Evolutionary conservation across 257 asterid species (phyloP), one percentile per base, ranked within the genome.

Genomic region (Craterostigma plantagineum): DNA sequence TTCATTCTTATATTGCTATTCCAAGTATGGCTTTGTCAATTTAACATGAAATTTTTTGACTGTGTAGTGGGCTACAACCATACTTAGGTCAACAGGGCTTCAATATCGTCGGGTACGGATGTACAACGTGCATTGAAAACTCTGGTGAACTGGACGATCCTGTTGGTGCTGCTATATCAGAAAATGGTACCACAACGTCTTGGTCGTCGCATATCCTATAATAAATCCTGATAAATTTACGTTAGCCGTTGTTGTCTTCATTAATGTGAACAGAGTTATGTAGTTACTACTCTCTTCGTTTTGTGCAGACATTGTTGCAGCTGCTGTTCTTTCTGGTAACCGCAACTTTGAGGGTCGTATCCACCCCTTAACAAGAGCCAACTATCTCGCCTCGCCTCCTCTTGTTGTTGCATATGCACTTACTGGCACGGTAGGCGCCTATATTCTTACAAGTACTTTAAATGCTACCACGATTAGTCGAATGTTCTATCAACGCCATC

Each of bases 361-460:
- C 55, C 97, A 81, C 56, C 63, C 97, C 42, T 65, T 81, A 64
- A 86, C 97, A 38, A 79, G 97, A 55, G 92, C 94, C 33, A 86
- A 86, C 64, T 86, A 86, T 63, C 92, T 86, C 53, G 94, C 97
- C 55, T 86, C 97, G 50, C 97, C 97, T 56, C 97, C 97, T 48
- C 65, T 86, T 16, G 97, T 86, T 53, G 97, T 86, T 42, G 97
- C 94, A 10, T 86, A 86, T 65, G 97, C 97, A 35, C 94, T 86
- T 67, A 90, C 97, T 64, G 97, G 97, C 65, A 86, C 94, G 51
- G 94, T 86, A 55, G 47, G 91, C 67, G 30, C 49, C 42, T 60
- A 30, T 38, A 16, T 35, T 45, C 12, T 53, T 17, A 9, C 11
- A 42, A 36, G 40, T 12, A 36, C 40, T 12, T 36, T 10, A n/a